Evolutionary conservation across 768 basidiomycete species (phyloP).

Genomic region (Lactarius indigo): DNA sequence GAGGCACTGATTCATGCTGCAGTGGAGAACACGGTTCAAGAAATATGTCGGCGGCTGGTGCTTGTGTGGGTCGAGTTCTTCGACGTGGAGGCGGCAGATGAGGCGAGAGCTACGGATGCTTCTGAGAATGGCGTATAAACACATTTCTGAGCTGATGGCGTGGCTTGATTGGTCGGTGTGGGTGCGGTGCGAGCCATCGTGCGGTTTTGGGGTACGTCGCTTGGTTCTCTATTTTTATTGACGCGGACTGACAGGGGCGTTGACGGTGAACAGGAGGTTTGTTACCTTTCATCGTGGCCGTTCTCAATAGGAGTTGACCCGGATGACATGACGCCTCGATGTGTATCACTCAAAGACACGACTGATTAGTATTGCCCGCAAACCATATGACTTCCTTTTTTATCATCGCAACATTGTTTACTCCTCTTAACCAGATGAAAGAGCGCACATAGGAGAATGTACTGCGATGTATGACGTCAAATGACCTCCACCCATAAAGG

Average conservation of each 20-base stretch:
- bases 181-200: conserved; percentile 22
- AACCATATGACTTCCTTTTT: too few relatives aligned
- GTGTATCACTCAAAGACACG: not conserved
- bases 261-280: conserved; percentile 5
- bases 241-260: not conserved
- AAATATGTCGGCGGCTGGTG: conserved; percentile 24
- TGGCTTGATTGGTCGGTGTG: conserved; percentile 29
- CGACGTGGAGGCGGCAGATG: conserved; percentile 22
- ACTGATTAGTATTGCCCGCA: too few relatives aligned
- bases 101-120: not conserved
- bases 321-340: conserved; percentile 22
- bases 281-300: conserved; percentile 26
- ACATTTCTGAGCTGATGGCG: conserved; percentile 21
- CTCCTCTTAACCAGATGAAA: too few relatives aligned
- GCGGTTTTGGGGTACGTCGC: conserved; percentile 20
- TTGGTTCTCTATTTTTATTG: not conserved
- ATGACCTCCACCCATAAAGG: too few relatives aligned
- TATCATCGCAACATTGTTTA: too few relatives aligned
- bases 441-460: too few relatives aligned
- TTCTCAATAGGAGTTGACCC: conserved; percentile 6
- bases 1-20: conserved; percentile 20
- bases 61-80: conserved; percentile 24
- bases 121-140: not conserved
- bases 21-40: conserved; percentile 1
- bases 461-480: too few relatives aligned